Conservation (phyloP, 805 yeast species). For the Ogataea paradorogensis region DNA sequence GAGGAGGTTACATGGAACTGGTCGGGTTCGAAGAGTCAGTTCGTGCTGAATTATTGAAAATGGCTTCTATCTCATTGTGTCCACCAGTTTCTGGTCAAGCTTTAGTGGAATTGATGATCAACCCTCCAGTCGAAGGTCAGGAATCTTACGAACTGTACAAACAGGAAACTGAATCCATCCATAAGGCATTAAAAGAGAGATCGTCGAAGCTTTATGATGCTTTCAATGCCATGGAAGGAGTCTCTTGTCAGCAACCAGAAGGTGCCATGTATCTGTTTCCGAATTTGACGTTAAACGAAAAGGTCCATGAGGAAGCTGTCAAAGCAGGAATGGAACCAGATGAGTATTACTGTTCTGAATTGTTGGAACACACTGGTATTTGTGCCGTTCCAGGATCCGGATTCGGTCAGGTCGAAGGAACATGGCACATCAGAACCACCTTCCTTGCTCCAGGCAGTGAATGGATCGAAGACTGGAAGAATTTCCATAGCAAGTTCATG, state of each 20-base stretch:
- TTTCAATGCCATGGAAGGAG: conserved; percentile 75
- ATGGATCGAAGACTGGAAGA: conserved; percentile 77
- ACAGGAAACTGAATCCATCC: conserved; percentile 60
- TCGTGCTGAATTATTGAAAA: conserved; percentile 67
- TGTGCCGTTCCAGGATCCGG: conserved; percentile 98
- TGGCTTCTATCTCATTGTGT: conserved; percentile 88
- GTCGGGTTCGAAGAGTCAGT: conserved; percentile 75
- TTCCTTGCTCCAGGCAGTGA: conserved; percentile 93
- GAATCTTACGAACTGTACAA: conserved; percentile 67
- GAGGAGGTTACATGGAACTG: conserved; percentile 98
- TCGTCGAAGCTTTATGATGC: conserved; percentile 65
- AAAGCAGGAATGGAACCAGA: conserved; percentile 63
- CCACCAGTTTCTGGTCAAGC: conserved; percentile 97
- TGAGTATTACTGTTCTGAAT: conserved; percentile 81
- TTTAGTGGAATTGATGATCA: conserved; percentile 85
- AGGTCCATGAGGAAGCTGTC: conserved; percentile 61
- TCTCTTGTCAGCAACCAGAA: conserved; percentile 82
- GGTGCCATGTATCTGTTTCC: conserved; percentile 99
- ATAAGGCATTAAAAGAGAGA: conserved; percentile 57
- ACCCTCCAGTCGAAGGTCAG: conserved; percentile 82
- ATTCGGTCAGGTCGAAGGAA: conserved; percentile 87
- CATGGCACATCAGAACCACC: conserved; percentile 93
- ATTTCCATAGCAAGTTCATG: conserved; percentile 75
- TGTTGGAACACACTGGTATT: conserved; percentile 86
- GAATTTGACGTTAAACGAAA: conserved; percentile 57